phyloP scores from a whole-genome alignment of 2,329 filamentous ascomycete genomes.

The Lachnellula subtilissima region DNA sequence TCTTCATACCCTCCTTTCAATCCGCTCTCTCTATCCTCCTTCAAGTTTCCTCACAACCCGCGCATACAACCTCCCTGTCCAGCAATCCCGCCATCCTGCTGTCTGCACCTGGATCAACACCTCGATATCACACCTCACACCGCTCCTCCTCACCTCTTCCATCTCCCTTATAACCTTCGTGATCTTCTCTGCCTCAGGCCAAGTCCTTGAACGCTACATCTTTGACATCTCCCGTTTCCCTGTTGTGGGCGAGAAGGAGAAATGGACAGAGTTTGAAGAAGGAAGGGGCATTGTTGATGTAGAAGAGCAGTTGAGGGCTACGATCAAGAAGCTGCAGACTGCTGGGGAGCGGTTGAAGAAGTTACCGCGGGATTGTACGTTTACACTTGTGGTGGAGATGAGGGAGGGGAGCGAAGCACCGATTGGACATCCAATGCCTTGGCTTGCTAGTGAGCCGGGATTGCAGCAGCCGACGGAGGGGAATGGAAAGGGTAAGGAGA shows the following conservation, averaged over 20 bases:
- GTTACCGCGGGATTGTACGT: conserved; percentile 63
- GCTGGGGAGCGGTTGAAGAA: conserved; percentile 51
- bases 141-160: conserved; percentile 52
- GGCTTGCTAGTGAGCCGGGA: conserved; percentile 51
- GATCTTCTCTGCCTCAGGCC: conserved; percentile 31
- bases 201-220: conserved; percentile 38
- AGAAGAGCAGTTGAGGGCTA: conserved; percentile 67
- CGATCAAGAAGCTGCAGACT: conserved; percentile 57
- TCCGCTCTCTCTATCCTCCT: conserved; percentile 61
- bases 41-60: conserved; percentile 61
- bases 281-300: conserved; percentile 52
- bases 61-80: conserved; percentile 67
- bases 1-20: conserved; percentile 66
- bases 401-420: conserved; percentile 54
- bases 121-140: conserved; percentile 56
- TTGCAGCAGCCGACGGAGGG: conserved; percentile 16
- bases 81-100: conserved; percentile 63
- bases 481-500: conserved; percentile 27
- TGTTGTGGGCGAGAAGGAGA: conserved; percentile 30
- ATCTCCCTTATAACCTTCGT: conserved; percentile 34
- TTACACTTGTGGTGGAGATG: conserved; percentile 71
- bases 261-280: conserved; percentile 34
- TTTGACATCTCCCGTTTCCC: conserved; percentile 39
- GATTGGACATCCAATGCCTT: conserved; percentile 57
- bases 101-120: conserved; percentile 68